Percentiles rank a stretch among this genome's conserved stretches.
phyloP scores from a whole-genome alignment of 163 green algal genomes.

The Smithsoniella earleae region DNA sequence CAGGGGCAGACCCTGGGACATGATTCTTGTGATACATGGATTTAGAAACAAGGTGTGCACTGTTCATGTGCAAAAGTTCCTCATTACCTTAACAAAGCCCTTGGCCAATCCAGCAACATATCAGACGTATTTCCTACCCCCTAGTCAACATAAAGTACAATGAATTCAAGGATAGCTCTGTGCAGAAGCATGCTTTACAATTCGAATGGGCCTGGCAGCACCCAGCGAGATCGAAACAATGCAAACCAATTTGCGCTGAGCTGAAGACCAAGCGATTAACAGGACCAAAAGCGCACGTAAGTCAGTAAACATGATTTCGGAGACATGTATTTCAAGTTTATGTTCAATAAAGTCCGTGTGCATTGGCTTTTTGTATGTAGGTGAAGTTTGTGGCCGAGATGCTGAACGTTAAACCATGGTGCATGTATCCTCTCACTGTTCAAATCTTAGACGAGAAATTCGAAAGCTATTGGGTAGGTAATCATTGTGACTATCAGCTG shows the following conservation, averaged over 20 bases:
- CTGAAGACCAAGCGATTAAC: neutral
- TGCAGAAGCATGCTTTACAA: conserved; percentile 25
- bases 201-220: conserved; percentile 27
- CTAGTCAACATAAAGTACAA: too few relatives aligned
- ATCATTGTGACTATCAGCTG: too few relatives aligned
- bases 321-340: neutral
- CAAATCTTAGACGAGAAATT: neutral
- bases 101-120: neutral
- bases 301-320: neutral
- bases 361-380: conserved; percentile 1
- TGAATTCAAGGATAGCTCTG: too few relatives aligned
- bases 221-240: neutral
- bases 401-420: conserved; percentile 10
- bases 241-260: neutral
- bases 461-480: conserved; percentile 5
- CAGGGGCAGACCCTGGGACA: conserved; percentile 6
- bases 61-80: neutral
- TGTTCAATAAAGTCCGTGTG: neutral
- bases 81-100: too few relatives aligned
- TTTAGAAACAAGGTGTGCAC: conserved; percentile 15
- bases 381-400: conserved; percentile 17
- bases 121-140: neutral
- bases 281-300: neutral
- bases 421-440: conserved; percentile 27
- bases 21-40: conserved; percentile 20